A percentile compares a stretch with the other conserved stretches of the same genome.
These are phyloP conservation scores for Tuber umbilicatum DNA, from an alignment of 495 filamentous ascomycete species.

Conservation along the genomic window DNA sequence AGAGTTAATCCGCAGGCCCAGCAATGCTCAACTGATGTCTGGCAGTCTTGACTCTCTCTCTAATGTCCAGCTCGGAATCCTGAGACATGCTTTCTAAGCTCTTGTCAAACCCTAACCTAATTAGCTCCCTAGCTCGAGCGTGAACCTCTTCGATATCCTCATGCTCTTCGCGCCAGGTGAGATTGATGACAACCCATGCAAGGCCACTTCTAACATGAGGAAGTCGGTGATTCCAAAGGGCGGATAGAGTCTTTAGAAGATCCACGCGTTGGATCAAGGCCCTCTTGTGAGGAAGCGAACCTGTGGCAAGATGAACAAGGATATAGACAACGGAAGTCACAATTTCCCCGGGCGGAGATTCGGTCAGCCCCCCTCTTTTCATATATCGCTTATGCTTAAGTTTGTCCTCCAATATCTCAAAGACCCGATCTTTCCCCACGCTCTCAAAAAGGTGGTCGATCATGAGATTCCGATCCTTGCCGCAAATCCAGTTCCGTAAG, in stretches of 20 bases:
- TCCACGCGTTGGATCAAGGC: slow-evolving; percentile 54
- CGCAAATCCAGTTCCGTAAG: slow-evolving; percentile 80
- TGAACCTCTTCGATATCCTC: slow-evolving; percentile 56
- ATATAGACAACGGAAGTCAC: slow-evolving; percentile 66
- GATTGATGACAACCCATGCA: slow-evolving; percentile 74
- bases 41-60: slow-evolving; percentile 74
- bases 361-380: slow-evolving; percentile 36
- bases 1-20: slow-evolving; percentile 17
- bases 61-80: slow-evolving; percentile 75
- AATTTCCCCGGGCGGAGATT: slow-evolving; percentile 60
- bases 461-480: slow-evolving; percentile 55
- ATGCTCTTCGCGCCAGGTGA: slow-evolving; percentile 70
- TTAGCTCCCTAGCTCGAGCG: slow-evolving; percentile 60
- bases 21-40: slow-evolving; percentile 50
- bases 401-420: slow-evolving; percentile 57
- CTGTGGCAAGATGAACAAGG: slow-evolving; percentile 78
- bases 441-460: slow-evolving; percentile 60
- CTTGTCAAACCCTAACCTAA: slow-evolving; percentile 62
- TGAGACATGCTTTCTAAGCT: slow-evolving; percentile 58
- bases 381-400: slow-evolving; percentile 44
- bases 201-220: slow-evolving; percentile 65
- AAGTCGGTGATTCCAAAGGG: slow-evolving; percentile 64
- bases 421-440: slow-evolving; percentile 55
- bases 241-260: slow-evolving; percentile 57
- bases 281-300: slow-evolving; percentile 66